Evolutionary conservation across 768 basidiomycete genomes (phyloP), one percentile per base, ranked within the genome.

Genomic region (Termitomyces sp.): DNA sequence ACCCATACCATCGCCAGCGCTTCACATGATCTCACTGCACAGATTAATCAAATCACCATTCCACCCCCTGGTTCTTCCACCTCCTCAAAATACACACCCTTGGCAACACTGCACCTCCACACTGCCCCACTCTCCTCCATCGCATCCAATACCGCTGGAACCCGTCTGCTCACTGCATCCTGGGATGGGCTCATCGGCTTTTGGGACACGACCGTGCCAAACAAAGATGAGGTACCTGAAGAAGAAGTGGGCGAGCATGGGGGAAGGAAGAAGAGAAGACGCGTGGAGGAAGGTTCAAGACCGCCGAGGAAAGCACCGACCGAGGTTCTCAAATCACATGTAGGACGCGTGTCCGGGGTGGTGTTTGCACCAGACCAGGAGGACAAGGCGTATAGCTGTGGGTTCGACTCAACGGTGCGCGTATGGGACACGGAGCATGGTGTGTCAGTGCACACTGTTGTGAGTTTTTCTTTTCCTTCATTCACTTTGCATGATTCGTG

Each of bases 331-430:
- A 87, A 89, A 62, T 92, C 89, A 0, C 97, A 98, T 69, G 86
- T 86, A 0, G 88, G 80, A 20, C 78, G 92, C 13, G 88, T 98
- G 1, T 93, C 92, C 5, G 85, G 81, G 36, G 87, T 83, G 3
- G 66, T 82, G 0, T 95, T 90, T 72, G 76, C 72, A 52, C 67
- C 61, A 41, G 53, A 66, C 52, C 60, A 60, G 48, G 59, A 58
- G 50, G 36, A 67, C 52, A 65, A 60, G 30, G 94, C 86, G 30
- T 84, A 85, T 60, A 92, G 90, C 63, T 88, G 87, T 66, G 90
- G 92, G 0, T 92, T 92, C 67, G 95, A 97, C 71, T 96, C 94
- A 30, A 92, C 92, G 0, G 84, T 98, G 5, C 79, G 93, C 24
- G 74, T 79, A 2, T 99, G 96, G 96, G 93, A 97, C 66, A 76